A percentile compares a stretch with the other conserved stretches of the same genome.
Conservation (phyloP, 2,329 filamentous ascomycete genomes). For the Fusarium aywerte region DNA sequence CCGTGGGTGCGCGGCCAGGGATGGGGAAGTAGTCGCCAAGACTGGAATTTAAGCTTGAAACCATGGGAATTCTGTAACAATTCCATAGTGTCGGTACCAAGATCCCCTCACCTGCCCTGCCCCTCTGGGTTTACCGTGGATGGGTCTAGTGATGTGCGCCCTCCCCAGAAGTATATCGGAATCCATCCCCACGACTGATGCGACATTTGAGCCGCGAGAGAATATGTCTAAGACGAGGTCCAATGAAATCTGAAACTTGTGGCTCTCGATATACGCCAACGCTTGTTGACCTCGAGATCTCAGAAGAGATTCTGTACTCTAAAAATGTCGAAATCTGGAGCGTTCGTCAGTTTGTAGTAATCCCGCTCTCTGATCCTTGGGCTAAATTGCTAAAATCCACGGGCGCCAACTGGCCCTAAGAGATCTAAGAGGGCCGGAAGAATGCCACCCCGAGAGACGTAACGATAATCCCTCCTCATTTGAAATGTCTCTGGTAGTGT, state of each 20-base stretch:
- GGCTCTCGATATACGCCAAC: conserved; percentile 27
- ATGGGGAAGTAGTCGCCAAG: conserved; percentile 29
- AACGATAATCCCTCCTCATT: conserved; percentile 29
- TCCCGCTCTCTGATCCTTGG: conserved; percentile 2
- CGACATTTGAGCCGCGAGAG: conserved; percentile 32
- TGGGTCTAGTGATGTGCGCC: conserved; percentile 27
- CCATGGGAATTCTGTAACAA: conserved; percentile 37
- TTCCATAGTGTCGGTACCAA: conserved; percentile 25
- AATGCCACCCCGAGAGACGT: conserved; percentile 17
- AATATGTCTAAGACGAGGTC: conserved; percentile 3
- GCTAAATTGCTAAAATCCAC: background rate
- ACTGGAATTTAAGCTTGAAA: conserved; percentile 19
- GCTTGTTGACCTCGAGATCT: conserved; percentile 25
- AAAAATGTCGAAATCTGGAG: background rate
- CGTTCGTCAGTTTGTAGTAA: conserved; percentile 10
- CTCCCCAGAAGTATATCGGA: conserved; percentile 32
- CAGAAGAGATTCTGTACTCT: background rate
- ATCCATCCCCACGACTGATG: conserved; percentile 28
- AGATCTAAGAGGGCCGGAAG: conserved; percentile 19
- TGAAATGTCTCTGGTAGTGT: conserved; percentile 20
- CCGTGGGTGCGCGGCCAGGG: background rate
- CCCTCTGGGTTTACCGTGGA: background rate
- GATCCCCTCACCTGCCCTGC: conserved; percentile 7
- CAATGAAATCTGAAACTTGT: conserved; percentile 20
- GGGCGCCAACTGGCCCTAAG: background rate